phyloP scores from a whole-genome alignment of 768 basidiomycete species.

The Tylopilus sp. region DNA sequence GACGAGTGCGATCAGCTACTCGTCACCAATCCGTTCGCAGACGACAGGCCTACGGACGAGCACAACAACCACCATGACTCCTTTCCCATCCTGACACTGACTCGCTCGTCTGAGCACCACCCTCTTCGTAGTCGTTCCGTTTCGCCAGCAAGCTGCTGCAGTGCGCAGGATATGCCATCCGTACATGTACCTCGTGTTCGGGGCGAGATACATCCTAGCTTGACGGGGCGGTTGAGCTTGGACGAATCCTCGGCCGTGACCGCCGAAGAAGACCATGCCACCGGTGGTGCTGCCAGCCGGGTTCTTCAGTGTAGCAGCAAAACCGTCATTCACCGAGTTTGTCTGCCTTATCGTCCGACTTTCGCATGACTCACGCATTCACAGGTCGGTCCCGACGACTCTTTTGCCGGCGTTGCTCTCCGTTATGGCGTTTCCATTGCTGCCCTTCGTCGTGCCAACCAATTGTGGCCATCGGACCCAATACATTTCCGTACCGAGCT shows the following conservation, averaged over 20 bases:
- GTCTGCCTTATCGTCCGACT: slow-evolving; percentile 1
- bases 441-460: slow-evolving; percentile 82
- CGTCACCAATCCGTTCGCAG: slow-evolving; percentile 16
- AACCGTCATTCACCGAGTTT: slow-evolving; percentile 14
- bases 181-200: not conserved
- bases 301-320: not conserved
- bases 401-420: slow-evolving; percentile 82
- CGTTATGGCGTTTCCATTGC: slow-evolving; percentile 85
- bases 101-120: slow-evolving; percentile 5
- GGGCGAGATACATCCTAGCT: slow-evolving; percentile 5
- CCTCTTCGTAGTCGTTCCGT: slow-evolving; percentile 17
- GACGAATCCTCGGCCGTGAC: not conserved
- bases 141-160: not conserved
- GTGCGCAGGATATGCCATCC: not conserved
- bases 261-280: not conserved
- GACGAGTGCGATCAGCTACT: slow-evolving; percentile 24
- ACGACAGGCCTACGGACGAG: not conserved
- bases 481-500: slow-evolving; percentile 84
- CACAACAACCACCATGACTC: not conserved
- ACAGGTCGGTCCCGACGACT: slow-evolving; percentile 72
- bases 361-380: not conserved
- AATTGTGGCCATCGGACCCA: slow-evolving; percentile 90
- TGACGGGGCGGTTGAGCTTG: not conserved
- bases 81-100: not conserved
- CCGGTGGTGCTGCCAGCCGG: not conserved